Conservation (phyloP, 257 asterid genomes). For the Solanum dulcamara region DNA sequence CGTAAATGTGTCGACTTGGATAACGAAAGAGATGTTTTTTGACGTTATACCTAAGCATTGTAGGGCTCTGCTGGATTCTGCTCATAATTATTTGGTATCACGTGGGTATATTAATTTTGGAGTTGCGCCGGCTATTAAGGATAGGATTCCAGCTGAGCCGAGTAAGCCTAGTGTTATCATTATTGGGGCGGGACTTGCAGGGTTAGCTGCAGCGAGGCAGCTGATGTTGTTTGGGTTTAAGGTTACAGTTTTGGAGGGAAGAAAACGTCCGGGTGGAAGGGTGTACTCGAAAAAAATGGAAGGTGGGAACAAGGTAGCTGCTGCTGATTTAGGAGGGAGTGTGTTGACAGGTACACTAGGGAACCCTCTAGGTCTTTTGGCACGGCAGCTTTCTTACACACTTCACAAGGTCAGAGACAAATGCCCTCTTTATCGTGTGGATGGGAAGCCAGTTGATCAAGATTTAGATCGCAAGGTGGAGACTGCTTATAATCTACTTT, state of each 20-base stretch:
- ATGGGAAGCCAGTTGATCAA: constrained; percentile 72
- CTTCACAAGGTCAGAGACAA: constrained; percentile 94
- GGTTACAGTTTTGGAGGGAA: constrained; percentile 83
- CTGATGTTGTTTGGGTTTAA: constrained; percentile 82
- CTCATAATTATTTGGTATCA: constrained; percentile 57
- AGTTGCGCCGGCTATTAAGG: constrained; percentile 69
- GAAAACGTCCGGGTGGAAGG: constrained; percentile 94
- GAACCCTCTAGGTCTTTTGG: constrained; percentile 92
- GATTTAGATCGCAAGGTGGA: constrained; percentile 69
- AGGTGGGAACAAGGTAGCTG: constrained; percentile 47
- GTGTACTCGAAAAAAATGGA: constrained; percentile 71
- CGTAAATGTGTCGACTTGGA: constrained; percentile 64
- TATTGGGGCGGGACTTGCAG: constrained; percentile 90
- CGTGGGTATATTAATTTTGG: constrained; percentile 93
- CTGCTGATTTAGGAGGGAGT: constrained; percentile 96
- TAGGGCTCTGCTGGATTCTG: constrained; percentile 41
- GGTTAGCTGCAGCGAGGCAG: constrained; percentile 97
- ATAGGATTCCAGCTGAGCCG: constrained; percentile 37
- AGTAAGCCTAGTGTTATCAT: constrained; percentile 50
- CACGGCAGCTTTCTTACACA: constrained; percentile 60
- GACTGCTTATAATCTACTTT: constrained; percentile 53
- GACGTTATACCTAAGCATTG: constrained; percentile 68
- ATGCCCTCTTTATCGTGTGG: constrained; percentile 74
- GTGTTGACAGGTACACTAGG: constrained; percentile 90
- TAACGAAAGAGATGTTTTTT: constrained; percentile 69